Evolutionary conservation across 1,284 basidiomycete species (phyloP).

Genomic region (Trichosporon coremiiforme): DNA sequence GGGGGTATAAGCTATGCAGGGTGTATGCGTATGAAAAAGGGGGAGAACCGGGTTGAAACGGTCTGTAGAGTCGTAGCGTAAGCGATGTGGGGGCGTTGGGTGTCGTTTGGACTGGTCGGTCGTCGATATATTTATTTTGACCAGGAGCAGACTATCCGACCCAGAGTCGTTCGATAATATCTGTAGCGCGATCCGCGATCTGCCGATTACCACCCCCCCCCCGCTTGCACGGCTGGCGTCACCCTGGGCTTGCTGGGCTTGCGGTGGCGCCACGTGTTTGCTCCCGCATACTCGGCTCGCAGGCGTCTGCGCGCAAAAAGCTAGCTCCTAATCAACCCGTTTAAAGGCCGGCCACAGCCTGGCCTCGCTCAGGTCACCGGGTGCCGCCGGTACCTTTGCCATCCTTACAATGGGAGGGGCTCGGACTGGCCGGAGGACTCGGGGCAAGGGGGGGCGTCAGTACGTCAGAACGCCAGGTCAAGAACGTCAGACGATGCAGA

Average conservation of each 20-base stretch:
- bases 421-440: not conserved
- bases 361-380: not conserved
- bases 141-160: not conserved
- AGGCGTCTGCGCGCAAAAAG: not conserved
- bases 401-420: too few relatives aligned
- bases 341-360: conserved; percentile 6
- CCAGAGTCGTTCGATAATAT: conserved; percentile 9
- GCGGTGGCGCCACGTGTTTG: conserved; percentile 5
- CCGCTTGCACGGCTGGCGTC: not conserved
- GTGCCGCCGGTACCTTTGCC: not conserved
- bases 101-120: not conserved
- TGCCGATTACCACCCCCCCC: not conserved
- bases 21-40: not conserved
- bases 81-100: not conserved
- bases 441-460: too few relatives aligned
- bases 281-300: not conserved
- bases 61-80: too few relatives aligned
- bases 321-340: conserved; percentile 2
- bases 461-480: too few relatives aligned
- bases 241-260: too few relatives aligned
- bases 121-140: conserved; percentile 11
- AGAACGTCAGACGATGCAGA: not conserved
- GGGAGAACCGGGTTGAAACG: not conserved
- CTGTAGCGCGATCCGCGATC: conserved; percentile 9
- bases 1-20: not conserved